These are phyloP conservation scores for Eucalyptus marginata DNA, from an alignment of 345 rosid species.

Conservation along the genomic window DNA sequence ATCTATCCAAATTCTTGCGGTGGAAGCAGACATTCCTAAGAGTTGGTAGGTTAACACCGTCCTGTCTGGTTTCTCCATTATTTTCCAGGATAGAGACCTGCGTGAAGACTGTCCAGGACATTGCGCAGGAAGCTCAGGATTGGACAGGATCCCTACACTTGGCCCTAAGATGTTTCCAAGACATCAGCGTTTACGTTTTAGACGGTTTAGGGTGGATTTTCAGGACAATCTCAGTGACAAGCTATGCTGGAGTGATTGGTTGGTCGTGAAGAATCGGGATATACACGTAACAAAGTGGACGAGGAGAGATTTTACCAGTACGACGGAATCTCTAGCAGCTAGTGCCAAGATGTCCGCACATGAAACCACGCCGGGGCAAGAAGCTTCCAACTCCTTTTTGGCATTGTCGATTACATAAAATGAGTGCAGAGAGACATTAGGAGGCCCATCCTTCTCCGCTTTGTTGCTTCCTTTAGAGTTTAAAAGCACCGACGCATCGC, in stretches of 20 bases:
- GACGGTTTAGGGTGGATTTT: neutral
- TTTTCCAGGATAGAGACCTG: neutral
- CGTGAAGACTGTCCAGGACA: neutral
- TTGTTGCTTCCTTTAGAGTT: conserved; percentile 49
- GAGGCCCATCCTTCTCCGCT: conserved; percentile 93
- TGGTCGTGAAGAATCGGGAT: neutral
- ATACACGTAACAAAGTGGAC: neutral
- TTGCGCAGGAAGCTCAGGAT: neutral
- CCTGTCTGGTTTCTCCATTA: neutral
- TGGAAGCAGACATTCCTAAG: neutral
- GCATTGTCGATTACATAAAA: conserved; percentile 80
- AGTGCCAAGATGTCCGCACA: conserved; percentile 88
- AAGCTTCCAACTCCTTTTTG: conserved; percentile 60
- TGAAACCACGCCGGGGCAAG: conserved; percentile 76
- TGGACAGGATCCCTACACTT: neutral
- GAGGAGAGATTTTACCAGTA: conserved; percentile 29
- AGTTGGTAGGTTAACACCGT: neutral
- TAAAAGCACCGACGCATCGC: conserved; percentile 83
- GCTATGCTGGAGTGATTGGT: neutral
- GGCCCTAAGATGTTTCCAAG: neutral
- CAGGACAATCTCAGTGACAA: neutral
- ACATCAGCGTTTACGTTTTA: neutral
- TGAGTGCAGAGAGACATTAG: conserved; percentile 80
- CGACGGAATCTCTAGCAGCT: conserved; percentile 77
- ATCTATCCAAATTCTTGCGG: neutral